Percentiles rank a stretch among this genome's conserved stretches.
These are phyloP conservation scores for Malassezia brasiliensis DNA, from an alignment of 1,284 basidiomycete species.

Conservation along the genomic window DNA sequence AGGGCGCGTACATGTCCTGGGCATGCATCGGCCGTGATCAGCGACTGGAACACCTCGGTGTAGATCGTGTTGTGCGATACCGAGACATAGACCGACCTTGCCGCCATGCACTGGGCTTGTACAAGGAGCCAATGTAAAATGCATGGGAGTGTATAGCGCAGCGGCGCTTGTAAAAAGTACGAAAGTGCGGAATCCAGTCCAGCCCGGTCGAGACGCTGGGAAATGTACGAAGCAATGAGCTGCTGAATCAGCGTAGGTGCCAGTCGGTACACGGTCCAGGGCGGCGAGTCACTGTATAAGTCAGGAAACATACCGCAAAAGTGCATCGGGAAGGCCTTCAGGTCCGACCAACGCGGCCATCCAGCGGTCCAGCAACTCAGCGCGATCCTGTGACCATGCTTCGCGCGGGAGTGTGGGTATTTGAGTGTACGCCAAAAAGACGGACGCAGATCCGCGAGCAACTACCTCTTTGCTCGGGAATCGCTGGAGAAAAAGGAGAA, in stretches of 20 bases:
- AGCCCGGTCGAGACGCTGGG: neutral
- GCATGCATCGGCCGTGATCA: neutral
- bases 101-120: neutral
- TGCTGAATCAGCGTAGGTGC: neutral
- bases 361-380: slow-evolving; percentile 8
- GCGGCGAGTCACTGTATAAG: neutral
- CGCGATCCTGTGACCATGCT: neutral
- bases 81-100: neutral
- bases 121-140: slow-evolving; percentile 5
- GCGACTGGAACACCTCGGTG: neutral
- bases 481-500: neutral
- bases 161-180: slow-evolving; percentile 9
- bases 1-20: neutral
- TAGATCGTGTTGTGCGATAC: neutral
- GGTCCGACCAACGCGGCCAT: neutral
- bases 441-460: neutral
- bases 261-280: slow-evolving; percentile 3
- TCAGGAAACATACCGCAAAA: neutral
- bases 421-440: neutral
- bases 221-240: neutral
- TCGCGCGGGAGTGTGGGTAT: neutral
- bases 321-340: neutral
- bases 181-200: neutral
- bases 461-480: neutral
- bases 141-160: slow-evolving; percentile 5